These are phyloP conservation scores for Davidsoniella virescens DNA, from an alignment of 2,329 filamentous ascomycete species.

Conservation along the genomic window DNA sequence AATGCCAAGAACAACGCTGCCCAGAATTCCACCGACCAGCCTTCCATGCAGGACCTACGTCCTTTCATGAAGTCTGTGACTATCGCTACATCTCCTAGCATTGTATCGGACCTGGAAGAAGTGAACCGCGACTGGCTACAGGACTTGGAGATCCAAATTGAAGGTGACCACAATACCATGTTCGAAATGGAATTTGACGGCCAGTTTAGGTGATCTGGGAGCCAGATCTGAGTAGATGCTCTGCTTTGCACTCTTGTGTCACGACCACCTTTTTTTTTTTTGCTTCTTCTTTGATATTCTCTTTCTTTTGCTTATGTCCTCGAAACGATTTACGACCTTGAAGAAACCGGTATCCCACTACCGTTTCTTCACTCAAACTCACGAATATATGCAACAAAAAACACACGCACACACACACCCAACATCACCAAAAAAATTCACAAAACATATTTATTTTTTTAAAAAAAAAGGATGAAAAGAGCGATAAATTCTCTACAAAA, in stretches of 20 bases:
- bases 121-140: background rate
- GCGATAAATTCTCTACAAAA: constrained; percentile 5
- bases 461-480: constrained; percentile 9
- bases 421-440: constrained; percentile 3
- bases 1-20: background rate
- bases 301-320: constrained; percentile 4
- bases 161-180: background rate
- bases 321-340: constrained; percentile 1
- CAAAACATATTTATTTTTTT: background rate
- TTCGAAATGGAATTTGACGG: background rate
- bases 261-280: background rate
- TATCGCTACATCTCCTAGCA: background rate
- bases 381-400: constrained; percentile 2
- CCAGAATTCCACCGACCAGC: constrained; percentile 2
- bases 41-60: constrained; percentile 9
- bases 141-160: background rate
- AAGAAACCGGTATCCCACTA: constrained; percentile 1
- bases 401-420: background rate
- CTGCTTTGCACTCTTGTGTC: background rate
- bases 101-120: background rate
- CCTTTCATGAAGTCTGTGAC: constrained; percentile 7
- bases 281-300: background rate
- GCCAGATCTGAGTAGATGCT: background rate
- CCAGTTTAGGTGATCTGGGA: background rate
- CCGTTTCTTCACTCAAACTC: background rate